These are phyloP conservation scores for Cladosporium sp. DNA, from an alignment of 2,329 filamentous ascomycete species.

Conservation along the genomic window DNA sequence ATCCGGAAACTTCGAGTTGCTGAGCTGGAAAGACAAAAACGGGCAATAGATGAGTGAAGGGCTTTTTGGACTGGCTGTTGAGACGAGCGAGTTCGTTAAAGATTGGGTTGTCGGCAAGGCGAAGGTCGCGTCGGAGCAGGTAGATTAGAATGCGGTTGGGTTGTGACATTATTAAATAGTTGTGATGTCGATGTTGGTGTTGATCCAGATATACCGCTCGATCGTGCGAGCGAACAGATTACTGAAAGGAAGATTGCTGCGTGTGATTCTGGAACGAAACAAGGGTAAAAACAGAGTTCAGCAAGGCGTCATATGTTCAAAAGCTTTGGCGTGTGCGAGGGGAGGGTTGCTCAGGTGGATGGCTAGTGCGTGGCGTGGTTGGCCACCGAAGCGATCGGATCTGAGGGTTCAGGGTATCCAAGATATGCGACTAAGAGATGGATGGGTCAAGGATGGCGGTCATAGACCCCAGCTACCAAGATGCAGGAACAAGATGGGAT, in stretches of 20 bases:
- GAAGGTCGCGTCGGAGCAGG: slow-evolving; percentile 70
- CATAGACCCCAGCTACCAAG: slow-evolving; percentile 20
- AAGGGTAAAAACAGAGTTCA: slow-evolving; percentile 5
- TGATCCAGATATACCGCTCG: slow-evolving; percentile 6
- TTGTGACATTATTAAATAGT: slow-evolving; percentile 15
- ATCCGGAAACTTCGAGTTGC: slow-evolving; percentile 74
- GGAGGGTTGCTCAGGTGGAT: neutral
- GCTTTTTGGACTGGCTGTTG: slow-evolving; percentile 49
- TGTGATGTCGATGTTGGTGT: slow-evolving; percentile 10
- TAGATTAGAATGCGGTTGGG: slow-evolving; percentile 63
- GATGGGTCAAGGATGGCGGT: slow-evolving; percentile 19
- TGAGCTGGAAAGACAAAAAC: slow-evolving; percentile 69
- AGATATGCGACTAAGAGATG: slow-evolving; percentile 4
- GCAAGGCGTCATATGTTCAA: slow-evolving; percentile 8
- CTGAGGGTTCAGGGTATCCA: neutral
- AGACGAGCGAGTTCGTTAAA: slow-evolving; percentile 59
- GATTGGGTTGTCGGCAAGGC: slow-evolving; percentile 73
- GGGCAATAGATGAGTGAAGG: slow-evolving; percentile 68
- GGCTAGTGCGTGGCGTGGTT: slow-evolving; percentile 11
- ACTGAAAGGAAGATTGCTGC: slow-evolving; percentile 7
- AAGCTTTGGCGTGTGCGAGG: slow-evolving; percentile 17
- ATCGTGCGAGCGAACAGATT: slow-evolving; percentile 8
- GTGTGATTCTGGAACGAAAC: neutral
- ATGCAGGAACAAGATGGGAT: slow-evolving; percentile 18
- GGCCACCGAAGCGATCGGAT: slow-evolving; percentile 8